Percentiles rank a stretch among this genome's conserved stretches.
Conservation (phyloP, 768 basidiomycete species). For the Suillus plorans region DNA sequence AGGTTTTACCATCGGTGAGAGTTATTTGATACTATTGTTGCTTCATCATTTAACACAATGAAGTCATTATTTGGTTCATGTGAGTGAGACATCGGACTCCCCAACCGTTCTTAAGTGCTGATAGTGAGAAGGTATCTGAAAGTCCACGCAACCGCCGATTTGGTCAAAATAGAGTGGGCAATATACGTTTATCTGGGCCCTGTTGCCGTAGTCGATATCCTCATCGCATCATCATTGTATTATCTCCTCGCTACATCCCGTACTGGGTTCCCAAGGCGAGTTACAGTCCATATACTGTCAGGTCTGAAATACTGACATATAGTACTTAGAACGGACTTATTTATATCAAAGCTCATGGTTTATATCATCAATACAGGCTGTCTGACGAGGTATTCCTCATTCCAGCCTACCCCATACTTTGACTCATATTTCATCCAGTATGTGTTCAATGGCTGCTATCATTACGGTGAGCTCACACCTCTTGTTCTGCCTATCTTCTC, state of each 20-base stretch:
- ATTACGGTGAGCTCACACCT: not conserved
- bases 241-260: conserved; percentile 1
- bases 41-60: not conserved
- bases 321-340: not conserved
- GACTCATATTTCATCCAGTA: not conserved
- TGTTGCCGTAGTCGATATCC: not conserved
- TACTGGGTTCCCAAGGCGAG: not conserved
- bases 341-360: not conserved
- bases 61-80: not conserved
- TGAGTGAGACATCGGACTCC: not conserved
- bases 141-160: not conserved
- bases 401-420: not conserved
- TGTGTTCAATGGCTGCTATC: not conserved
- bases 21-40: not conserved
- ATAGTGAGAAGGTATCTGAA: not conserved
- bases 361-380: not conserved
- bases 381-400: conserved; percentile 3
- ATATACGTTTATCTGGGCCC: not conserved
- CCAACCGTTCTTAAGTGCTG: not conserved
- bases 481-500: not conserved
- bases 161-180: not conserved
- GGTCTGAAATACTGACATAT: not conserved
- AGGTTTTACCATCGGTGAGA: not conserved
- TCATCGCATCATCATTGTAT: not conserved
- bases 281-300: no score